phyloP scores from a whole-genome alignment of 352 stramenopile genomes.

The Phytopythium chamaehyphon region DNA sequence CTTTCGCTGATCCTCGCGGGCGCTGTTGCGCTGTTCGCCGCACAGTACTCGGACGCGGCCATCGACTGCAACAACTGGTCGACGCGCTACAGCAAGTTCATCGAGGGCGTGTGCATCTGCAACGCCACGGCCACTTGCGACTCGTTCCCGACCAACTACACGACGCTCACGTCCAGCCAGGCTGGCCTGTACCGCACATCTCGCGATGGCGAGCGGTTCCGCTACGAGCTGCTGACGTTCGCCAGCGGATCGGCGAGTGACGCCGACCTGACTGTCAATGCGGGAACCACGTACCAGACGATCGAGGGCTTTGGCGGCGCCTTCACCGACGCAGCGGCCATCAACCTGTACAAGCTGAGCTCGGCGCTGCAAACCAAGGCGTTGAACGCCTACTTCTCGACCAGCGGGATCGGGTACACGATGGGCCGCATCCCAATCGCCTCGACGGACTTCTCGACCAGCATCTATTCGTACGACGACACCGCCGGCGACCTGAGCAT shows the following conservation, averaged over 20 bases:
- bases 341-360: conserved; percentile 67
- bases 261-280: conserved; percentile 33
- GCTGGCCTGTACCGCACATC: conserved; percentile 51
- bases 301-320: conserved; percentile 80
- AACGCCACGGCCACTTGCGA: conserved; percentile 30
- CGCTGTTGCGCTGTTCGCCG: neutral
- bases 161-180: conserved; percentile 16
- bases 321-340: conserved; percentile 75
- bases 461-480: conserved; percentile 40
- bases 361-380: conserved; percentile 44
- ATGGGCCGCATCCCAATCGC: conserved; percentile 72
- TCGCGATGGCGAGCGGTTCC: conserved; percentile 37
- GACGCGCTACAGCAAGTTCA: conserved; percentile 29
- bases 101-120: conserved; percentile 58
- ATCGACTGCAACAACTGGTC: conserved; percentile 23
- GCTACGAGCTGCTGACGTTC: conserved; percentile 22
- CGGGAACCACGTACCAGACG: conserved; percentile 38
- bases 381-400: conserved; percentile 62
- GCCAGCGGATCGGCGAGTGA: neutral
- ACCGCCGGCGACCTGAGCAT: conserved; percentile 32
- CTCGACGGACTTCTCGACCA: conserved; percentile 72
- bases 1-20: neutral
- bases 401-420: conserved; percentile 58
- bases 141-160: conserved; percentile 24
- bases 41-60: neutral